Evolutionary conservation across 2,329 filamentous ascomycete species (phyloP).

Genomic region (Xylaria sp.): DNA sequence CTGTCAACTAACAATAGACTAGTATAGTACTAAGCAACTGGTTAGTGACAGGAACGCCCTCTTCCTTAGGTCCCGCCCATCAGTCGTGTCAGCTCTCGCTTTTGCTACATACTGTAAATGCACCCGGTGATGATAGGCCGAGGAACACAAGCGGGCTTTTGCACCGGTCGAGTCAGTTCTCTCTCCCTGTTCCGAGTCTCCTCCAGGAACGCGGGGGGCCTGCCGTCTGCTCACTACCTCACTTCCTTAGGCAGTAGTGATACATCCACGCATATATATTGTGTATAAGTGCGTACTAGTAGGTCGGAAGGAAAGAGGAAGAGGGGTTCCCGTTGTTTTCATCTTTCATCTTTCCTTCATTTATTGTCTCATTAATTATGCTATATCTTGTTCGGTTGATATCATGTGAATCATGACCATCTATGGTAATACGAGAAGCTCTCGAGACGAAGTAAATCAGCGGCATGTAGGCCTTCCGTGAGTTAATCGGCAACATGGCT

Average conservation of each 20-base stretch:
- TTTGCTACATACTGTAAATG: neutral
- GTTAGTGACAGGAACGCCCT: slow-evolving; percentile 1
- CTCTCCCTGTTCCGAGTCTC: slow-evolving; percentile 16
- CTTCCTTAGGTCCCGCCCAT: slow-evolving; percentile 14
- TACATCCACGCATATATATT: neutral
- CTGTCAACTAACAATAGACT: slow-evolving; percentile 33
- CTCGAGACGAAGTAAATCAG: neutral
- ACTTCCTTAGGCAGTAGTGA: neutral
- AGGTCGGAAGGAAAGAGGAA: neutral
- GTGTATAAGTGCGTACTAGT: neutral
- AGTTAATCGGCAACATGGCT: neutral
- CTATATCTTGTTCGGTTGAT: neutral
- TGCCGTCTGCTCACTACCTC: neutral
- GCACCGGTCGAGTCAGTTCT: slow-evolving; percentile 26
- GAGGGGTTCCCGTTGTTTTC: neutral
- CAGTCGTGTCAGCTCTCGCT: neutral
- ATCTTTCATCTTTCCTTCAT: too few species aligned
- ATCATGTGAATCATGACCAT: too few species aligned
- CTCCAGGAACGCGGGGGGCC: slow-evolving; percentile 4
- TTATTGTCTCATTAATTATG: too few species aligned
- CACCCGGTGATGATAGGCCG: slow-evolving; percentile 10
- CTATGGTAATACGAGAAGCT: neutral
- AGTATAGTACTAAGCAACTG: slow-evolving; percentile 4
- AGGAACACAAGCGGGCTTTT: slow-evolving; percentile 7
- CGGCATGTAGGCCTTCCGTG: neutral